Evolutionary conservation across 345 rosid genomes (phyloP), one percentile per base, ranked within the genome.

Genomic region (Passiflora organensis): DNA sequence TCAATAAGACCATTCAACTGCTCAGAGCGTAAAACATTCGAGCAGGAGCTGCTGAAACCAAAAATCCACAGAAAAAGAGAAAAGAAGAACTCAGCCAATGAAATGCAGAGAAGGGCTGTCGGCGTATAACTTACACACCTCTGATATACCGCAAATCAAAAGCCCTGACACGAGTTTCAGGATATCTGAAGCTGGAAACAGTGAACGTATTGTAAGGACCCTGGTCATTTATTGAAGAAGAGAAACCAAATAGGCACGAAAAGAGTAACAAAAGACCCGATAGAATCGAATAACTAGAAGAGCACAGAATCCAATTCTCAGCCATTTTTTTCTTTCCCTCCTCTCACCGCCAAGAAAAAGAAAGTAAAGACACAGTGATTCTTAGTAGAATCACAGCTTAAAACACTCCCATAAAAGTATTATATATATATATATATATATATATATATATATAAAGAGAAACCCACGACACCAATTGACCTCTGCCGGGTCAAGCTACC

Each of bases 181-280:
- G 93, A 59, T 84, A 87, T 51, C 82, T 70, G 62, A 85, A 77
- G 79, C 84, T 87, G 12, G 93, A 85, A 6, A 85, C 59, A 1
- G 82, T 74, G 68, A 73, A 79, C 23, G 76, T 56, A 18, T 62
- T 69, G 44, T 37, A 60, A 17, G 46, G 47, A 60, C 43, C 71
- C 54, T 63, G 55, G 48, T 72, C 66, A 17, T 55, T 64, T 15
- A 43, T 6, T 34, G 78, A 60, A 43, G 37, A 12, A 49, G 60
- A 72, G 62, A 10, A 43, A 14, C 37, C 17, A 42, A 72, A 60
- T 6, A 75, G 52, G 21, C 58, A 55, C 6, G 68, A 64, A 25
- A 72, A 58, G 28, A 76, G 48, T 44, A 65, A 20, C 24, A 52
- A 66, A 57, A 44, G 64, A 55, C 18, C 0, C 23, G 36, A 19